These are phyloP conservation scores for Pholiota adiposa DNA, from an alignment of 1,284 basidiomycete species.

Conservation along the genomic window DNA sequence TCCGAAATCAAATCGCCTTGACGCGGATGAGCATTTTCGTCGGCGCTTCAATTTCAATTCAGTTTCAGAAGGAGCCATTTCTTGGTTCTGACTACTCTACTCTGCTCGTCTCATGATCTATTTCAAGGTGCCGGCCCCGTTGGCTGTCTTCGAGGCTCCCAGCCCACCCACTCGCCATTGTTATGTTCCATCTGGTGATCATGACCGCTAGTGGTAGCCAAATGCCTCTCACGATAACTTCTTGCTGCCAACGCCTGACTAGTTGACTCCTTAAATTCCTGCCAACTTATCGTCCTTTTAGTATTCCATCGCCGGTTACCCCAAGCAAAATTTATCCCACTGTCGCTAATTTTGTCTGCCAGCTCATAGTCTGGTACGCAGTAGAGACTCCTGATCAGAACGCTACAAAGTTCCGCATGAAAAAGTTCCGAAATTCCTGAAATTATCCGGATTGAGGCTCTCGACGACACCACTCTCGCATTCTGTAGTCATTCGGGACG, in stretches of 20 bases:
- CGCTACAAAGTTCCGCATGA: conserved; percentile 4
- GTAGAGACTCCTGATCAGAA: conserved; percentile 14
- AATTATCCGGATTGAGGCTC: neutral
- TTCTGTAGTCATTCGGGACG: neutral
- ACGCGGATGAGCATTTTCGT: neutral
- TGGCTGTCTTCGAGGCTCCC: neutral
- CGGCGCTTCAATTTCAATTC: conserved; percentile 5
- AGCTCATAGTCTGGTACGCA: conserved; percentile 10
- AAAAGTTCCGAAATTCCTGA: conserved; percentile 2
- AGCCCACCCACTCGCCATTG: neutral
- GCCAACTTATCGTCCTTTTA: neutral
- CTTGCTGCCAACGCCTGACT: neutral
- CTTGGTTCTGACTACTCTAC: neutral
- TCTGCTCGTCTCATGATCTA: neutral
- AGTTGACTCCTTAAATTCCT: neutral
- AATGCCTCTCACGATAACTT: conserved; percentile 7
- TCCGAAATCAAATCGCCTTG: neutral
- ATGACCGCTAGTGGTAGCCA: neutral
- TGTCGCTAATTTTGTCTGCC: conserved; percentile 11
- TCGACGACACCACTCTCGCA: neutral
- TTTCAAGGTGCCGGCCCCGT: neutral
- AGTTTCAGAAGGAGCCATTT: neutral
- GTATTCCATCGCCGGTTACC: conserved; percentile 3
- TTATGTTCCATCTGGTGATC: neutral
- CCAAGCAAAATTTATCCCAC: neutral